These are phyloP conservation scores for Talaromyces sp. DNA, from an alignment of 2,329 filamentous ascomycete genomes.

Conservation along the genomic window DNA sequence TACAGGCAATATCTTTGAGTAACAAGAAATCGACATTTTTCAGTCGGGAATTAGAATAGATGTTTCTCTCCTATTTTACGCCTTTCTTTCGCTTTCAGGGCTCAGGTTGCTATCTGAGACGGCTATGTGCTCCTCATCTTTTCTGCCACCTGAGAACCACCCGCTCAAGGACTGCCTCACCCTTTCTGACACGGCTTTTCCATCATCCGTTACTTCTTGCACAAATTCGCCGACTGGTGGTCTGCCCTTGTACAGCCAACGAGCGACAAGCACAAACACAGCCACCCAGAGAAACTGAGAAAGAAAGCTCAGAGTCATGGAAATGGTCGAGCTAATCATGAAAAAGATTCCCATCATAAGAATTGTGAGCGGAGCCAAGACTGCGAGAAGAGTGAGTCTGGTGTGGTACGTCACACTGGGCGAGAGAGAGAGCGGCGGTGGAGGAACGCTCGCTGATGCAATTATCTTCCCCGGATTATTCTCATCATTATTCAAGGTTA, in stretches of 20 bases:
- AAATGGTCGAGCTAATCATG: not conserved
- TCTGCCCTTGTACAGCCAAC: constrained; percentile 6
- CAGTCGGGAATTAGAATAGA: not conserved
- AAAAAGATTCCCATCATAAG: not conserved
- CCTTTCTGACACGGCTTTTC: not conserved
- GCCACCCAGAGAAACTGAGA: not conserved
- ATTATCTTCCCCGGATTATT: not conserved
- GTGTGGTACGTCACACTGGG: not conserved
- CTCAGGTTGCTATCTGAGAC: not conserved
- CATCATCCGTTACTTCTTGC: not conserved
- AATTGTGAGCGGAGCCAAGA: constrained; percentile 6
- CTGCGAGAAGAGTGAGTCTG: not conserved
- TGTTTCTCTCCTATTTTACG: not conserved
- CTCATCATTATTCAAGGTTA: not conserved
- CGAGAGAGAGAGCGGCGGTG: constrained; percentile 3
- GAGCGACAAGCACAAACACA: not conserved
- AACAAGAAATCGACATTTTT: not conserved
- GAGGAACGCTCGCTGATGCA: not conserved
- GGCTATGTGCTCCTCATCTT: constrained; percentile 4
- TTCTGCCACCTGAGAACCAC: not conserved
- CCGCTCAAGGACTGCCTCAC: not conserved
- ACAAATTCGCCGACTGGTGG: constrained; percentile 1
- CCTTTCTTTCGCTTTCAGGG: not conserved
- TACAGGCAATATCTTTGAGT: not conserved
- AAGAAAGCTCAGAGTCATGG: not conserved